Conservation (phyloP, 1,284 basidiomycete species). For the Anthracocystis walkeri region DNA sequence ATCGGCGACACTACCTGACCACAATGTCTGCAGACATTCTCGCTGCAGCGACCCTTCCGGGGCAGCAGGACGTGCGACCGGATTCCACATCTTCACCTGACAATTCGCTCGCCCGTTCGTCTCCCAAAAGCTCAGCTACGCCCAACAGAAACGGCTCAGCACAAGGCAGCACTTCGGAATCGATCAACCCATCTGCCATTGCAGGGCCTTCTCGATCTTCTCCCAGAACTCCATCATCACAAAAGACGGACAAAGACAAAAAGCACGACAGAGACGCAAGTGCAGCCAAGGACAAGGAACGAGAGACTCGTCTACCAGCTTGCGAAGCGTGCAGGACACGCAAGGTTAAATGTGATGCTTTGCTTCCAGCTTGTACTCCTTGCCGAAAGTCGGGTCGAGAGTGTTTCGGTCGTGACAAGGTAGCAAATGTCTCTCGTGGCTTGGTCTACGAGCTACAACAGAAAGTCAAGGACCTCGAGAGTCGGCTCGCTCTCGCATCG, state of each 20-base stretch:
- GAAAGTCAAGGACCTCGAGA: slow-evolving; percentile 48
- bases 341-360: slow-evolving; percentile 51
- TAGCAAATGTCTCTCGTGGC: slow-evolving; percentile 40
- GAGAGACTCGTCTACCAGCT: slow-evolving; percentile 38
- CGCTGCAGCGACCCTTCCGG: slow-evolving; percentile 1
- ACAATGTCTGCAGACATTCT: slow-evolving; percentile 18
- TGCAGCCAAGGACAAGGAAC: slow-evolving; percentile 29
- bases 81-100: neutral
- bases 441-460: slow-evolving; percentile 46
- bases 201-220: slow-evolving; percentile 16
- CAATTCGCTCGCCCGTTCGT: neutral
- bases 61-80: neutral
- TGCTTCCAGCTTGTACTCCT: slow-evolving; percentile 48
- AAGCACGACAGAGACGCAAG: slow-evolving; percentile 18
- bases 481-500: slow-evolving; percentile 32
- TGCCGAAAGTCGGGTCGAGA: slow-evolving; percentile 43
- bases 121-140: slow-evolving; percentile 5
- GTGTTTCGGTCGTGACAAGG: slow-evolving; percentile 47
- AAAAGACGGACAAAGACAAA: slow-evolving; percentile 9
- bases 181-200: neutral
- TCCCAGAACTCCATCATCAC: neutral
- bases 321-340: slow-evolving; percentile 45
- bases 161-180: neutral
- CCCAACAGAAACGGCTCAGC: neutral
- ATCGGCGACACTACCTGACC: neutral